Evolutionary conservation across 169 alveolate genomes (phyloP).

Genomic region (Neospora caninum): DNA sequence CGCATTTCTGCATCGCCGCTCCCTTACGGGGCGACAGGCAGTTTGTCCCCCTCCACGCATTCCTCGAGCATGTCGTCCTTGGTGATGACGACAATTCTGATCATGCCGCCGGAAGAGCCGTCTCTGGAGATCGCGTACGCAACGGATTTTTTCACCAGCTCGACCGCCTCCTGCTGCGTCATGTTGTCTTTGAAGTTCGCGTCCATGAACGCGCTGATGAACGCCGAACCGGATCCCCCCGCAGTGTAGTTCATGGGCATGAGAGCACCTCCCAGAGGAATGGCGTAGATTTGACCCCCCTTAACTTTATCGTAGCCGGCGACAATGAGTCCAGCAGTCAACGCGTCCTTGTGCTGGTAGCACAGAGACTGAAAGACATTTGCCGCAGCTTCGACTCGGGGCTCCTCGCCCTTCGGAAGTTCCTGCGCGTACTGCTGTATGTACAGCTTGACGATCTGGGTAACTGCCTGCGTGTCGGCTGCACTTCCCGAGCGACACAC

Average conservation of each 20-base stretch:
- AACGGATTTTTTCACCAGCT: slow-evolving; percentile 81
- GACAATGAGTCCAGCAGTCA: slow-evolving; percentile 89
- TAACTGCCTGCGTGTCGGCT: slow-evolving; percentile 93
- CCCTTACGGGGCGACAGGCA: slow-evolving; percentile 51
- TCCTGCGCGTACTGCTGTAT: slow-evolving; percentile 85
- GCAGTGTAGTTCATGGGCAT: slow-evolving; percentile 83
- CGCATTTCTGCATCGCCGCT: too few species aligned
- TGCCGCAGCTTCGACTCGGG: slow-evolving; percentile 77
- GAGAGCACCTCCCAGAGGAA: slow-evolving; percentile 92
- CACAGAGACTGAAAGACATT: slow-evolving; percentile 77
- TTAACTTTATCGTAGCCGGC: slow-evolving; percentile 90
- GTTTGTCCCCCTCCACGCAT: slow-evolving; percentile 65
- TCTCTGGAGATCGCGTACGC: slow-evolving; percentile 91
- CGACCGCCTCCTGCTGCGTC: slow-evolving; percentile 88
- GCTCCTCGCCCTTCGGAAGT: slow-evolving; percentile 72
- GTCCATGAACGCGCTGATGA: slow-evolving; percentile 89
- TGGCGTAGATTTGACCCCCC: slow-evolving; percentile 83
- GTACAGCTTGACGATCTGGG: slow-evolving; percentile 83
- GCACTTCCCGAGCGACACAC: slow-evolving; percentile 94
- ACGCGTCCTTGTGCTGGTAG: slow-evolving; percentile 85
- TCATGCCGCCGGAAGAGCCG: slow-evolving; percentile 92
- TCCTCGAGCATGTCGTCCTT: slow-evolving; percentile 59
- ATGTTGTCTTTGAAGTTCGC: slow-evolving; percentile 84
- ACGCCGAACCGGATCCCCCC: slow-evolving; percentile 93
- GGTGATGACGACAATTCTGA: slow-evolving; percentile 74